A percentile compares a stretch with the other conserved stretches of the same genome.
phyloP scores from a whole-genome alignment of 257 asterid genomes.

The Lycium ferocissimum region DNA sequence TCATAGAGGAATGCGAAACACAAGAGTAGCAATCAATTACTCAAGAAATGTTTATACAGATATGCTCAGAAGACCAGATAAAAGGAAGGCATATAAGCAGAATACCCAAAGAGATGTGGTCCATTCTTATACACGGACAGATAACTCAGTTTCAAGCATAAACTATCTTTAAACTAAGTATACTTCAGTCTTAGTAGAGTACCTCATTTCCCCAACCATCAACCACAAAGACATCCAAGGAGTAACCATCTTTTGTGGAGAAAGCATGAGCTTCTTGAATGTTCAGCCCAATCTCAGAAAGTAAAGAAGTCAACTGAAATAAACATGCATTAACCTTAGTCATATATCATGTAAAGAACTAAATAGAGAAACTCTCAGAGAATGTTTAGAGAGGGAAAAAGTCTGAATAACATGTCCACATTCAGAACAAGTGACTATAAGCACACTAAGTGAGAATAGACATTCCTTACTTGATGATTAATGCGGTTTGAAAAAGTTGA shows the following conservation, averaged over 20 bases:
- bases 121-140: not conserved
- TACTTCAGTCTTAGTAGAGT: not conserved
- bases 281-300: slow-evolving; percentile 91
- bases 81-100: slow-evolving; percentile 37
- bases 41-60: not conserved
- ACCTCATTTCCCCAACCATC: slow-evolving; percentile 85
- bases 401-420: not conserved
- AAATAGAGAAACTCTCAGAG: not conserved
- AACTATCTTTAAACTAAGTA: not conserved
- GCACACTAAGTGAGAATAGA: not conserved
- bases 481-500: no score
- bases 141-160: not conserved
- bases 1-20: not conserved
- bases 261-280: slow-evolving; percentile 99
- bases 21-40: not conserved
- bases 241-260: slow-evolving; percentile 86
- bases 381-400: not conserved
- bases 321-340: not conserved
- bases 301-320: slow-evolving; percentile 76
- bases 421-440: not conserved
- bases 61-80: not conserved
- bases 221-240: slow-evolving; percentile 90
- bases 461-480: not conserved
- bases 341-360: not conserved
- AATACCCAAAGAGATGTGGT: not conserved